These are phyloP conservation scores for Berberis thunbergii DNA, from an alignment of 164 flowering plant genomes.

Conservation along the genomic window DNA sequence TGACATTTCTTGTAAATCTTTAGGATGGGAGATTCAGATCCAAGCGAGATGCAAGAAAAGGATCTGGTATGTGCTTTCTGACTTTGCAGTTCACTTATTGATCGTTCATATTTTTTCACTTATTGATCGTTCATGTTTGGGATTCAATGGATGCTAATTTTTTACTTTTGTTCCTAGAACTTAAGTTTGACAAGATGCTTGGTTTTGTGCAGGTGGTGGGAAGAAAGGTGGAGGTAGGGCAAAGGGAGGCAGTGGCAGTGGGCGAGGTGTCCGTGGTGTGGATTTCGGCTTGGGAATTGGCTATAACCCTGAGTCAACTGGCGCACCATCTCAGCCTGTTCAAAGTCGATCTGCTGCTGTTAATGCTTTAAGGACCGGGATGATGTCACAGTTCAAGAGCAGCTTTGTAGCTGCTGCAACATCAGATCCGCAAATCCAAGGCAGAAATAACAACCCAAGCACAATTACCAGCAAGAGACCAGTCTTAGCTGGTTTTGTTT, in stretches of 20 bases:
- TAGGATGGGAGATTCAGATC: constrained; percentile 98
- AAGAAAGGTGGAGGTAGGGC: constrained; percentile 66
- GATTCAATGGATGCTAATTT: not conserved
- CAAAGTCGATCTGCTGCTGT: constrained; percentile 65
- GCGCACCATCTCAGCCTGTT: constrained; percentile 23
- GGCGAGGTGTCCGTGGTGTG: constrained; percentile 95
- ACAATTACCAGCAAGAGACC: constrained; percentile 36
- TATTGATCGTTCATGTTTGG: not conserved
- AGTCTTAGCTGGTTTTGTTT: constrained; percentile 72
- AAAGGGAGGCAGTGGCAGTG: constrained; percentile 28
- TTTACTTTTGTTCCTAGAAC: not conserved
- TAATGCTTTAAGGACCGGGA: constrained; percentile 60
- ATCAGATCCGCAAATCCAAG: constrained; percentile 45
- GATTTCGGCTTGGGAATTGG: constrained; percentile 97
- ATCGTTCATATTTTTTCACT: no score
- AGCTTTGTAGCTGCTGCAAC: constrained; percentile 93
- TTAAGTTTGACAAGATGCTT: constrained; percentile 1
- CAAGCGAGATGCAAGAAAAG: constrained; percentile 88
- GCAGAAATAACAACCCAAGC: constrained; percentile 26
- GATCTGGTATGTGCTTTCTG: constrained; percentile 53
- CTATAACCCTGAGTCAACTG: constrained; percentile 51
- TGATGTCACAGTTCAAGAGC: constrained; percentile 82
- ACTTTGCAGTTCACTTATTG: not conserved
- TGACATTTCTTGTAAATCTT: constrained; percentile 27
- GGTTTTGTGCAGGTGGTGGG: constrained; percentile 45